Evolutionary conservation across 108 stramenopile genomes (phyloP).

Genomic region (Aurantiochytrium sp.): DNA sequence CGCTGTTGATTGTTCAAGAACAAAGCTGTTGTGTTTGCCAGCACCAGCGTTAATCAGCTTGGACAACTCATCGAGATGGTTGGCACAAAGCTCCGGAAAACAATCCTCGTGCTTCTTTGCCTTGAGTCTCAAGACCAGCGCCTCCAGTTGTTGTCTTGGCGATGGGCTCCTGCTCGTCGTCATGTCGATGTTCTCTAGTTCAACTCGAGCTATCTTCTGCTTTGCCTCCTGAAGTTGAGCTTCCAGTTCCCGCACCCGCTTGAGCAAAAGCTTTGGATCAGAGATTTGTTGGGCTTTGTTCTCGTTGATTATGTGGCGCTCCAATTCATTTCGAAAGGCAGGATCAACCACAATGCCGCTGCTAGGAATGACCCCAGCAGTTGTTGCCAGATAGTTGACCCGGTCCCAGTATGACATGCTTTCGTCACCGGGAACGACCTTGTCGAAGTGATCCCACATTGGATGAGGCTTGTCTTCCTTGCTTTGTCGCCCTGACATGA

Average conservation of each 20-base stretch:
- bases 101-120: not conserved
- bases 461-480: not conserved
- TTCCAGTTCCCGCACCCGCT: not conserved
- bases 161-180: not conserved
- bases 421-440: not conserved
- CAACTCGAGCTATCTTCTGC: not conserved
- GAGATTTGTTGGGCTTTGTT: not conserved
- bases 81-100: not conserved
- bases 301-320: not conserved
- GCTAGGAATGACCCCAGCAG: not conserved
- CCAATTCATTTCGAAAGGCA: not conserved
- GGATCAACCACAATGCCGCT: not conserved
- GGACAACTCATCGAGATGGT: not conserved
- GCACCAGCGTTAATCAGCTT: not conserved
- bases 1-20: not conserved
- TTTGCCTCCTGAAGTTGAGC: not conserved
- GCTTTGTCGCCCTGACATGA: not conserved
- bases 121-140: not conserved
- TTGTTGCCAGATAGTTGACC: not conserved
- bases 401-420: not conserved
- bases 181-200: not conserved
- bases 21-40: not conserved
- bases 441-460: not conserved
- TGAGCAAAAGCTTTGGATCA: not conserved
- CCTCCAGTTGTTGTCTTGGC: not conserved